A percentile compares a stretch with the other conserved stretches of the same genome.
Conservation (phyloP, 2,329 filamentous ascomycete genomes). For the Emergomyces orientalis region DNA sequence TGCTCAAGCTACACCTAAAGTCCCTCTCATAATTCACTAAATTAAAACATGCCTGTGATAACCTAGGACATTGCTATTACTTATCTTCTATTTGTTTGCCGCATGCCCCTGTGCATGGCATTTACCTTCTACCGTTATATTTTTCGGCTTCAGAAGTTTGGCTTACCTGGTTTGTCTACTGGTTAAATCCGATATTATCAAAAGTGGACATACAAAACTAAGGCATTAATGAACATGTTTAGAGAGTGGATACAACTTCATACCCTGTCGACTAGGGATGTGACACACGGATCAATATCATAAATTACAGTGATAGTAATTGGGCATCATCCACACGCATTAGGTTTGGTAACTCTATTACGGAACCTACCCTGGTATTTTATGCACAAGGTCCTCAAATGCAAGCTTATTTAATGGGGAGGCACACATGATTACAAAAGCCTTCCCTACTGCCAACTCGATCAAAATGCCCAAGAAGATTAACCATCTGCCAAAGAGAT, state of each 20-base stretch:
- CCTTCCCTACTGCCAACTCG: not conserved
- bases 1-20: no score
- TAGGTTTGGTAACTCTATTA: not conserved
- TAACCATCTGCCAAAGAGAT: not conserved
- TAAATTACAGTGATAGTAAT: not conserved
- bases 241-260: not conserved
- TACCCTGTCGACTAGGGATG: not conserved
- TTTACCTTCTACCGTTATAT: not conserved
- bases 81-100: not conserved
- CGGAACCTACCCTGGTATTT: not conserved
- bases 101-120: not conserved
- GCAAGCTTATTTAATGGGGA: not conserved
- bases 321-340: not conserved
- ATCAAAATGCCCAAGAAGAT: not conserved
- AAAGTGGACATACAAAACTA: not conserved
- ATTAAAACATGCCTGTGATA: not conserved
- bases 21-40: not conserved
- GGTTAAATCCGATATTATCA: not conserved
- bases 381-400: not conserved
- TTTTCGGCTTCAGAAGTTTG: not conserved
- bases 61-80: not conserved
- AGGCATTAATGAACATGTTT: not conserved
- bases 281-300: not conserved
- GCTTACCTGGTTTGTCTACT: not conserved
- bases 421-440: not conserved